Base-by-base conservation (phyloP, 192 early-diverging fungal genomes). In the Phycomyces nitens region DNA sequence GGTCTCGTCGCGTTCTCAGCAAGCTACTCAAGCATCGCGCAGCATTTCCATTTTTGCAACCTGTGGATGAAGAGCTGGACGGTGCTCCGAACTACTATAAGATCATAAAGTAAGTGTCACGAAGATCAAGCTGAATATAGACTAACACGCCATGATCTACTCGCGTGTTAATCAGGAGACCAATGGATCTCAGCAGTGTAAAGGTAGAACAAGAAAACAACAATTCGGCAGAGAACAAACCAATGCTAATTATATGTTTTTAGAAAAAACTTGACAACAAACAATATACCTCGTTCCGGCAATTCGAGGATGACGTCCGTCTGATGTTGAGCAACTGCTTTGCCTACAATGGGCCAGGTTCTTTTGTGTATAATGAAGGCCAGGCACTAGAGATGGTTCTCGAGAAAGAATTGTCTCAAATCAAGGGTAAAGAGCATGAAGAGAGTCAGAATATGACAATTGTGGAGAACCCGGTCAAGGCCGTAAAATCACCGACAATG, bases 31-130 rank as follows among this genome's bases (percentile, higher is more conserved):
- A 68, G 42, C 83, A 85, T 22, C 68, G 66, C 5, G 64, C 82
- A 10, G 83, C 88, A 0, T 66, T 75, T 15, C 83, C 82, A 15
- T 90, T 90, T 65, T 63, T 77, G 22, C 76, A 75, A 18, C 82
- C 87, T 10, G 89, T 92, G 16, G 84, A 89, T 43, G 71, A 78
- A 11, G 53, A 64, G 0, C 69, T 73, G 15, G 85, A 84, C 29
- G 81, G 80, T 15, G 81, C 80, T 39, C 80, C 80, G 5, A 69
- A 70, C 1, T 89, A 89, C 67, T 86, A 80, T 62, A 91, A 93
- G 63, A 70, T 79, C 1, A 73, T 88, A 14, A 71, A 70, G 62
- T 64, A 64, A 44, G 62, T 64, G 12, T 6, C n/a, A 60, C 43
- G 22, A 50, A 44, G 15, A 49, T 23, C 29, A 73, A 65, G 34